A percentile compares a stretch with the other conserved stretches of the same genome.
Conservation (phyloP, 2,329 filamentous ascomycete species). For the Cercospora nicotianae region DNA sequence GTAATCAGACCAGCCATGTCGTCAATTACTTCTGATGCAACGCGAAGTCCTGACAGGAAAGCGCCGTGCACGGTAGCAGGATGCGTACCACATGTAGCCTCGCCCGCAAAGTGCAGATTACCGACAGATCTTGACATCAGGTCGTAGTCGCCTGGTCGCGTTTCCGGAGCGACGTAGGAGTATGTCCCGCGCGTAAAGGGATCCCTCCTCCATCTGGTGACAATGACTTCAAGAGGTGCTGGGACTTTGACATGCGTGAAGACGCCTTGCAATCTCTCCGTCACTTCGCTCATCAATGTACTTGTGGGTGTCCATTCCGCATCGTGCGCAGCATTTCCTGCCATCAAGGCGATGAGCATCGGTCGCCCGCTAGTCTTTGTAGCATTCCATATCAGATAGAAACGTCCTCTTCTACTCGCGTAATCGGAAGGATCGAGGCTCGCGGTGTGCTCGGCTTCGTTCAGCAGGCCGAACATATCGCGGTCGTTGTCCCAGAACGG, state of each 20-base stretch:
- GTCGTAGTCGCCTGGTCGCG: slow-evolving; percentile 86
- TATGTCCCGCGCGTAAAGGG: slow-evolving; percentile 92
- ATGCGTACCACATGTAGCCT: slow-evolving; percentile 93
- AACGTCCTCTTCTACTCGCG: slow-evolving; percentile 74
- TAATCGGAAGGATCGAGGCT: slow-evolving; percentile 82
- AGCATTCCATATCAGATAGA: slow-evolving; percentile 98
- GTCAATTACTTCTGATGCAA: slow-evolving; percentile 81
- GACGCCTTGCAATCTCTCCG: slow-evolving; percentile 71
- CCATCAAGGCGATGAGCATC: slow-evolving; percentile 89
- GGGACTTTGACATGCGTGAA: slow-evolving; percentile 67
- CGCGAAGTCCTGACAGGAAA: slow-evolving; percentile 88
- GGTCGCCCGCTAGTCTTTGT: slow-evolving; percentile 83
- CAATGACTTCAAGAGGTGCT: slow-evolving; percentile 76
- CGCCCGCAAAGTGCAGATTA: slow-evolving; percentile 91
- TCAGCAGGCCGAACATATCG: slow-evolving; percentile 91
- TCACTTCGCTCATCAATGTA: slow-evolving; percentile 77
- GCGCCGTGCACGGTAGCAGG: slow-evolving; percentile 96
- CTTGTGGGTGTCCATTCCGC: slow-evolving; percentile 76
- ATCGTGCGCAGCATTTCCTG: slow-evolving; percentile 87
- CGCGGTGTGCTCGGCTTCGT: slow-evolving; percentile 66
- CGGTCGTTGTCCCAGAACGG: slow-evolving; percentile 87
- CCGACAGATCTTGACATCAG: slow-evolving; percentile 81
- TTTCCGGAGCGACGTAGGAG: slow-evolving; percentile 83
- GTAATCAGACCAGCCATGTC: slow-evolving; percentile 77
- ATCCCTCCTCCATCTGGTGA: slow-evolving; percentile 91